Evolutionary conservation across 495 filamentous ascomycete genomes (phyloP).

Genomic region (Lophiostoma macrostomum): DNA sequence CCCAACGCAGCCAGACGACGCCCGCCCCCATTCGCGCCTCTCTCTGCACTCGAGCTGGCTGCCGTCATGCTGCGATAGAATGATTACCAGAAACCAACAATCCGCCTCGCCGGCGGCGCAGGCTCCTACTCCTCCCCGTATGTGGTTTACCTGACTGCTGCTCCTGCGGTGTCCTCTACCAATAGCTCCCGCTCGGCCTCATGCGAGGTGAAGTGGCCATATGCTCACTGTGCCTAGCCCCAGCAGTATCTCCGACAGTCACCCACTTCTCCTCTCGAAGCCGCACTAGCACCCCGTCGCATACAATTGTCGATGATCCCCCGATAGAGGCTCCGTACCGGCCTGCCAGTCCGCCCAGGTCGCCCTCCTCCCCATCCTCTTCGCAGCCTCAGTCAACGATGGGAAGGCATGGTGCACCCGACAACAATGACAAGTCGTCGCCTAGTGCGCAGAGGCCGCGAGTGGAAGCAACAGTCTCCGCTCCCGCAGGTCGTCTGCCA

Average conservation of each 20-base stretch:
- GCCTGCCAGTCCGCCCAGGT: slow-evolving; percentile 34
- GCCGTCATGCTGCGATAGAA: slow-evolving; percentile 30
- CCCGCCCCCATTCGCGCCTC: not conserved
- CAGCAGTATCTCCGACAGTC: slow-evolving; percentile 32
- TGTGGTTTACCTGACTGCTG: slow-evolving; percentile 9
- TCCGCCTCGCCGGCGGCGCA: slow-evolving; percentile 35
- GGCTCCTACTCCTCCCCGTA: slow-evolving; percentile 30
- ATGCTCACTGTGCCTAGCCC: slow-evolving; percentile 18
- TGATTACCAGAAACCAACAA: slow-evolving; percentile 28
- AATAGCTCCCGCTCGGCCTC: slow-evolving; percentile 24
- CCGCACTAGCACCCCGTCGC: slow-evolving; percentile 34
- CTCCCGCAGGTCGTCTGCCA: slow-evolving; percentile 44
- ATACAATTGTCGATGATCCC: slow-evolving; percentile 23
- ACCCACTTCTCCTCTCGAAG: slow-evolving; percentile 36
- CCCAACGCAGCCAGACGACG: not conserved
- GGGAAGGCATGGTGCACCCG: slow-evolving; percentile 31
- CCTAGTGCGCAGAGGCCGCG: slow-evolving; percentile 22
- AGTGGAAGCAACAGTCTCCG: slow-evolving; percentile 38
- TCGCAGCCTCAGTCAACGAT: slow-evolving; percentile 27
- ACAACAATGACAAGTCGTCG: slow-evolving; percentile 32
- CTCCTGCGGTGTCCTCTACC: slow-evolving; percentile 5
- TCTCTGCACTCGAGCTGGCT: slow-evolving; percentile 13
- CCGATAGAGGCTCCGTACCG: slow-evolving; percentile 24
- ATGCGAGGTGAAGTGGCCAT: slow-evolving; percentile 35
- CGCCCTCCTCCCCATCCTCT: slow-evolving; percentile 29